Evolutionary conservation across 345 rosid species (phyloP).

Genomic region (Hypericum androsaemum): DNA sequence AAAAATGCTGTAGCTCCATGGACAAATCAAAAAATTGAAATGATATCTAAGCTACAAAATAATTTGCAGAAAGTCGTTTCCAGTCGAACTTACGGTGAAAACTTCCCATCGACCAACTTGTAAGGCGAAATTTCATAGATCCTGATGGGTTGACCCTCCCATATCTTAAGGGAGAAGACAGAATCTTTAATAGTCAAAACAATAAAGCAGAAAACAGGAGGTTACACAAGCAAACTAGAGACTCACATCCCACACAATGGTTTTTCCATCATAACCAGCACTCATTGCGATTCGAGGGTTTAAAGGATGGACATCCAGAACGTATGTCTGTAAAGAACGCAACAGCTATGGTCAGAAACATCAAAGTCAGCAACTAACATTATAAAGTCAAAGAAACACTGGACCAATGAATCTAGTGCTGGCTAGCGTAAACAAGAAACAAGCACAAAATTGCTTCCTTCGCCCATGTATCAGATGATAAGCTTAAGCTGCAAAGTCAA

Average conservation of each 20-base stretch:
- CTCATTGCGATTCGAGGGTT: constrained; percentile 99
- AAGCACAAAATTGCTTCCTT: no score
- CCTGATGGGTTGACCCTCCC: constrained; percentile 93
- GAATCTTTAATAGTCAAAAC: constrained; percentile 9
- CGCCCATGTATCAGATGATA: no score
- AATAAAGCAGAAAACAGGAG: constrained; percentile 11
- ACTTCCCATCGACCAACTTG: constrained; percentile 97
- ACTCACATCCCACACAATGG: constrained; percentile 99
- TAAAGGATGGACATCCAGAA: constrained; percentile 97
- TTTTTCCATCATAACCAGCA: constrained; percentile 97
- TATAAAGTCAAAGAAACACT: no score
- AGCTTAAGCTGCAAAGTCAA: no score
- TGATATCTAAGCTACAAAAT: neutral
- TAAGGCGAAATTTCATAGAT: constrained; percentile 82
- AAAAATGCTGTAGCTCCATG: no score
- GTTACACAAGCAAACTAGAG: constrained; percentile 18
- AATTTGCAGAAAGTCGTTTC: no score
- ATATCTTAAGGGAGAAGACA: constrained; percentile 50
- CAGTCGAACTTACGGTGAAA: constrained; percentile 99
- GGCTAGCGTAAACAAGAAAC: no score
- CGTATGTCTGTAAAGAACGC: constrained; percentile 73
- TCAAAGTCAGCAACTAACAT: neutral
- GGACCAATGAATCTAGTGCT: no score
- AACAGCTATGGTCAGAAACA: constrained; percentile 10
- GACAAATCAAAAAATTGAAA: neutral